Base-by-base conservation (phyloP, 345 rosid genomes). In the Dipteronia dyeriana region DNA sequence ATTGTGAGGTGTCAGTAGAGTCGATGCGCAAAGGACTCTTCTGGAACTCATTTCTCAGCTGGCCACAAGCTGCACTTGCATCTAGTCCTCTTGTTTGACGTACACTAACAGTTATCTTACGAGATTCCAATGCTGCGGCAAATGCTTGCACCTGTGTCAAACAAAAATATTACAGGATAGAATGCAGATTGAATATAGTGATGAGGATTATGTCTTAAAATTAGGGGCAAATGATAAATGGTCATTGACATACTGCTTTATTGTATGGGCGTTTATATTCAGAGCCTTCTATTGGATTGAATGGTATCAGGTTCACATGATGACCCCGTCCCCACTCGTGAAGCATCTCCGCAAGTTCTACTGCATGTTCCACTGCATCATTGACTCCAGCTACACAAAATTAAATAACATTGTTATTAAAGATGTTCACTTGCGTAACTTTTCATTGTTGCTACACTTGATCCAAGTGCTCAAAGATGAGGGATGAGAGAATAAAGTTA, bases 31-130 rank as follows among this genome's bases (percentile, higher is more conserved):
- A 47, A 78, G 98, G 99, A 66, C 78, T 90, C 87, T 91, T 96
- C 88, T 96, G 99, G 81, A 92, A 92, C 79, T 94, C 82, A 76
- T 94, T 96, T 84, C 96, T 91, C 77, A 96, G 92, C 83, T 96
- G 98, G 79, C 99, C 99, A 81, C 99, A 94, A 66, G 97, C 99
- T 66, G 99, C 99, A 80, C 91, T 90, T 1, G 99, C 98, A 71
- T 94, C 98, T 79, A 92, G 88, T 72, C 99, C 98, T 82, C 98
- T 85, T 66, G 97, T 88, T 82, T 92, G 93, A 11, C 98, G 97
- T 63, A 89, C 73, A 60, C 97, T 90, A 34, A 85, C 94, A 51
- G 97, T 85, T 84, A 96, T 71, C 84, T 92, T 94, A 67, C 82
- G 91, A 20, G 97, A 87, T 81, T 90, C 97, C 63, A 92, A 80